These are phyloP conservation scores for Claviceps pazoutovae DNA, from an alignment of 2,329 filamentous ascomycete genomes.

Conservation along the genomic window DNA sequence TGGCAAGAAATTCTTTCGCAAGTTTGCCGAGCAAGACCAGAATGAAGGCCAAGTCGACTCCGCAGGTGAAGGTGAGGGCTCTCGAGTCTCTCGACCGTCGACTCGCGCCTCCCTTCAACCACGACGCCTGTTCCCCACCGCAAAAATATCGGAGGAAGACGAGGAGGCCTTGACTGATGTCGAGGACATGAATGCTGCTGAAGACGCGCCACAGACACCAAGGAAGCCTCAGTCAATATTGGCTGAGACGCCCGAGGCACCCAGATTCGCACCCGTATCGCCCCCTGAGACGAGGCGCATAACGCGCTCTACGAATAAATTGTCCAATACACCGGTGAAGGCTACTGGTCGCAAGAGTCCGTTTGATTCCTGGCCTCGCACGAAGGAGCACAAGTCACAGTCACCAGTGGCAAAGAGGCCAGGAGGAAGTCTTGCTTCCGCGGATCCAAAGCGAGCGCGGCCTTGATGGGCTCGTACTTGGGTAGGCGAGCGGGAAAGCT, in stretches of 20 bases:
- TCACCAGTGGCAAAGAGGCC: conserved; percentile 29
- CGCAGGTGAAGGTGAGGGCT: conserved; percentile 21
- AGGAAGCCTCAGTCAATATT: conserved; percentile 16
- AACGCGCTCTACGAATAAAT: conserved; percentile 42
- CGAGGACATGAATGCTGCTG: conserved; percentile 30
- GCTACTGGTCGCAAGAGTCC: conserved; percentile 32
- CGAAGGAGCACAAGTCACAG: conserved; percentile 40
- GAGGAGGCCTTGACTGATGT: conserved; percentile 48
- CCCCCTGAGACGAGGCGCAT: conserved; percentile 48
- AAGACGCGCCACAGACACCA: conserved; percentile 22
- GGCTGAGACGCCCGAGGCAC: conserved; percentile 37
- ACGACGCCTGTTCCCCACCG: conserved; percentile 52
- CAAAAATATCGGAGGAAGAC: conserved; percentile 32
- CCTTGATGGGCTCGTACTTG: conserved; percentile 10
- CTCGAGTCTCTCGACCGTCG: conserved; percentile 29
- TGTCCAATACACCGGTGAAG: conserved; percentile 30
- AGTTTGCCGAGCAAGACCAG: conserved; percentile 36
- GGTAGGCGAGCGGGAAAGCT: not conserved
- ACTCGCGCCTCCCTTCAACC: conserved; percentile 60
- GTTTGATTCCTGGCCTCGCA: conserved; percentile 56
- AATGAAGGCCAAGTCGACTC: conserved; percentile 18
- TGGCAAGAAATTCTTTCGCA: conserved; percentile 65
- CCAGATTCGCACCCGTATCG: conserved; percentile 42
- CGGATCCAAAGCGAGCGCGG: conserved; percentile 23
- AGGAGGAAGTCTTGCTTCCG: conserved; percentile 18